phyloP scores from a whole-genome alignment of 768 basidiomycete genomes.

The Phylloporus sp. region DNA sequence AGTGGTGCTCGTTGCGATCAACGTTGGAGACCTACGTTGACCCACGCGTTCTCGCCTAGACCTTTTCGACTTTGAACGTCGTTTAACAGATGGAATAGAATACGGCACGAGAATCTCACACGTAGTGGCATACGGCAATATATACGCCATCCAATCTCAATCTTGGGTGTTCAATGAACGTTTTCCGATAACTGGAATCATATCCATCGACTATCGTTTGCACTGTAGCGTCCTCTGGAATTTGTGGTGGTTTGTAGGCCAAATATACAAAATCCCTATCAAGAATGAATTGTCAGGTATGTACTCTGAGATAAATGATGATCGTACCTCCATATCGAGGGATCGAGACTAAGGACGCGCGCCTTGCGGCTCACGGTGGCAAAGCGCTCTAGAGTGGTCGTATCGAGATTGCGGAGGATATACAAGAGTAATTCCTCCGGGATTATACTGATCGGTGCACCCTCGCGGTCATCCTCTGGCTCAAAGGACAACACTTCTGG shows the following conservation, averaged over 20 bases:
- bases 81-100: background rate
- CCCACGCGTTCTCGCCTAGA: slow-evolving; percentile 80
- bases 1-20: background rate
- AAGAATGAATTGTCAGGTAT: slow-evolving; percentile 7
- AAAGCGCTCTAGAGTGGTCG: slow-evolving; percentile 70
- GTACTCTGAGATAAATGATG: background rate
- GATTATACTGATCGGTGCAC: slow-evolving; percentile 49
- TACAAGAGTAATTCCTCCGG: slow-evolving; percentile 74
- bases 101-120: slow-evolving; percentile 42
- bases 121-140: slow-evolving; percentile 86
- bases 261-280: slow-evolving; percentile 55
- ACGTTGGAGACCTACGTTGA: slow-evolving; percentile 53
- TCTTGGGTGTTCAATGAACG: slow-evolving; percentile 81
- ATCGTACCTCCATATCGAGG: slow-evolving; percentile 69
- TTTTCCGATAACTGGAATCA: slow-evolving; percentile 61
- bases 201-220: slow-evolving; percentile 47
- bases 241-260: slow-evolving; percentile 74
- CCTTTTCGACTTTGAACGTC: slow-evolving; percentile 43
- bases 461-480: slow-evolving; percentile 62
- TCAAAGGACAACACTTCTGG: slow-evolving; percentile 50
- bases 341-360: slow-evolving; percentile 64
- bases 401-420: slow-evolving; percentile 63
- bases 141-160: slow-evolving; percentile 85
- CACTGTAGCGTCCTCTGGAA: slow-evolving; percentile 49
- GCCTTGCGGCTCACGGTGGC: slow-evolving; percentile 69